phyloP scores from a whole-genome alignment of 129 eudicot genomes.

The Arctium minus region DNA sequence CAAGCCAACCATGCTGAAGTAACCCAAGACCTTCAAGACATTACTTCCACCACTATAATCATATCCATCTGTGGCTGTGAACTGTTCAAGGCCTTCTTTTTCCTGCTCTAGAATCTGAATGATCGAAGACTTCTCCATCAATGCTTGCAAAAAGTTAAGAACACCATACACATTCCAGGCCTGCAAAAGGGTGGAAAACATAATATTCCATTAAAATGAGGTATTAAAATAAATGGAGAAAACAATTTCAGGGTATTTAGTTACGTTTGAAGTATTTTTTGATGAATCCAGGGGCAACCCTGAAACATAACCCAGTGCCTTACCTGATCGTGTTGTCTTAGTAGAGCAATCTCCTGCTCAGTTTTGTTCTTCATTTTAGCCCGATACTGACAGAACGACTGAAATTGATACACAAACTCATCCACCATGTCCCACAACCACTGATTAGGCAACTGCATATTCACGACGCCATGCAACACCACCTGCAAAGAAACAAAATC shows the following conservation, averaged over 20 bases:
- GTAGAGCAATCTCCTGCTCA: conserved; percentile 83
- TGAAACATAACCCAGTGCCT: background rate
- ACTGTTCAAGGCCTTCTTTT: conserved; percentile 88
- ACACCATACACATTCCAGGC: conserved; percentile 99
- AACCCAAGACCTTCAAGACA: conserved; percentile 92
- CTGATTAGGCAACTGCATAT: conserved; percentile 96
- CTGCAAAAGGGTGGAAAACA: conserved; percentile 33
- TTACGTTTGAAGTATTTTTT: too few relatives aligned
- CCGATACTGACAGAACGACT: conserved; percentile 92
- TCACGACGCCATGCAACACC: conserved; percentile 85
- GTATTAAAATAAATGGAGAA: background rate
- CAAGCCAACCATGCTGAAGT: conserved; percentile 97
- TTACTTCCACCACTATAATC: conserved; percentile 95
- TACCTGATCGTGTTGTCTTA: conserved; percentile 79
- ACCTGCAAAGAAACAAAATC: conserved; percentile 42
- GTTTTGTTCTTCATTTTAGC: conserved; percentile 97
- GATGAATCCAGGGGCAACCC: background rate
- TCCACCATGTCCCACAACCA: conserved; percentile 99
- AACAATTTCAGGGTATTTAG: background rate
- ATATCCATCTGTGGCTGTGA: conserved; percentile 89
- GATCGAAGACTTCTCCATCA: conserved; percentile 85
- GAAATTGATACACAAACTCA: conserved; percentile 93
- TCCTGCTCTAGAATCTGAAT: conserved; percentile 77
- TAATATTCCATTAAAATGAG: background rate
- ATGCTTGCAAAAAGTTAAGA: conserved; percentile 89